These are phyloP conservation scores for Trichaptum fuscoviolaceum DNA, from an alignment of 768 basidiomycete genomes.

Conservation along the genomic window DNA sequence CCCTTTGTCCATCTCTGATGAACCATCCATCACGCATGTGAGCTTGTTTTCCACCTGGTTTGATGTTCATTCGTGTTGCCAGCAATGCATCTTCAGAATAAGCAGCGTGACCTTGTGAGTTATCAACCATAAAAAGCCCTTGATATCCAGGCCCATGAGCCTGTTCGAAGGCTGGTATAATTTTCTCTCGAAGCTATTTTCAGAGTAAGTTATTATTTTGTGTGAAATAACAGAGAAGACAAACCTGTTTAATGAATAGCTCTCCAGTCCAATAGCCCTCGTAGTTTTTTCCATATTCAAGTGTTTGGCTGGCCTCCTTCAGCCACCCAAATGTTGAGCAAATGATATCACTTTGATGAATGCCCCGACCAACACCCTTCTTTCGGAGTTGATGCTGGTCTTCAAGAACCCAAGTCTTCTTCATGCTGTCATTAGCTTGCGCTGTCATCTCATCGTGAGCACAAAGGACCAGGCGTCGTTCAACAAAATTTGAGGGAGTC, in stretches of 20 bases:
- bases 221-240: constrained; percentile 2
- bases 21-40: constrained; percentile 18
- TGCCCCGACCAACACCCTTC: constrained; percentile 32
- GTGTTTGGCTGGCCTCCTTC: constrained; percentile 24
- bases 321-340: constrained; percentile 29
- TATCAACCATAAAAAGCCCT: constrained; percentile 34
- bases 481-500: constrained; percentile 22
- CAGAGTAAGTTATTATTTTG: not conserved
- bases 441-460: constrained; percentile 36
- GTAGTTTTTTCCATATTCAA: constrained; percentile 41
- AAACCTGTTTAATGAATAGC: constrained; percentile 28
- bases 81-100: constrained; percentile 33
- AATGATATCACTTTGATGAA: constrained; percentile 34
- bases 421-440: constrained; percentile 32
- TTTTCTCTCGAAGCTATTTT: constrained; percentile 19
- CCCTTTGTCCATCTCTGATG: constrained; percentile 2
- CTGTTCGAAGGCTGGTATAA: constrained; percentile 17
- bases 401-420: constrained; percentile 30
- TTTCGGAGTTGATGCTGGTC: constrained; percentile 30
- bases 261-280: constrained; percentile 35
- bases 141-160: constrained; percentile 22
- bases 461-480: constrained; percentile 16
- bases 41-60: constrained; percentile 5
- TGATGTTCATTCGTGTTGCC: constrained; percentile 26
- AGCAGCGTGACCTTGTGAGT: constrained; percentile 37